These are phyloP conservation scores for Halenospora varia DNA, from an alignment of 495 filamentous ascomycete genomes.

Conservation along the genomic window DNA sequence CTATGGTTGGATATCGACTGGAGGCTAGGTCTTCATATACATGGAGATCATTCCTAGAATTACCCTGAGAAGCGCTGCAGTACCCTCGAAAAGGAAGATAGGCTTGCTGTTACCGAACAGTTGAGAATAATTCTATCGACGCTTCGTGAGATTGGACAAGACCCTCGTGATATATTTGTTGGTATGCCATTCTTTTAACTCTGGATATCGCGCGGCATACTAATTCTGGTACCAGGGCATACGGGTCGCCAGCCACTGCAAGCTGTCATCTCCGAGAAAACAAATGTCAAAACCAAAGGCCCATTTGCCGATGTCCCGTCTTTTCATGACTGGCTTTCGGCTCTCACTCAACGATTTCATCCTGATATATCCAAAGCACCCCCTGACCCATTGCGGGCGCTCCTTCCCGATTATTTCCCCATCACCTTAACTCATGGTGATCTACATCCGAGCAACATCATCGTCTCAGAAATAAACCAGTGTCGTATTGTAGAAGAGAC, in stretches of 20 bases:
- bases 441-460: constrained; percentile 42
- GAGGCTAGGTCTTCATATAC: constrained; percentile 26
- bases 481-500: too few relatives aligned
- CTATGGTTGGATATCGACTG: constrained; percentile 21
- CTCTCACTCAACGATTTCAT: neutral
- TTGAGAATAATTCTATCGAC: constrained; percentile 24
- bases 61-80: constrained; percentile 28
- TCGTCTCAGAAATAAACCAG: too few relatives aligned
- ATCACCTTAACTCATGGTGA: constrained; percentile 45
- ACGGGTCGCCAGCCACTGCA: constrained; percentile 24
- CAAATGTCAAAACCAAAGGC: neutral
- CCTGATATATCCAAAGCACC: constrained; percentile 6
- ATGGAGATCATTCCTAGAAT: constrained; percentile 25
- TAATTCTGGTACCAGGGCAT: constrained; percentile 12
- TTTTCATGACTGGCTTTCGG: constrained; percentile 17
- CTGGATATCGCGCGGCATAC: constrained; percentile 2
- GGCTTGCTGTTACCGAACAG: constrained; percentile 26
- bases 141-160: constrained; percentile 31
- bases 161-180: constrained; percentile 12
- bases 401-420: constrained; percentile 36
- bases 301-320: constrained; percentile 6
- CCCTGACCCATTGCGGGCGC: constrained; percentile 33
- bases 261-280: constrained; percentile 17
- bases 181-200: constrained; percentile 4
- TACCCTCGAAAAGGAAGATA: constrained; percentile 22